Evolutionary conservation across 495 filamentous ascomycete species (phyloP).

Genomic region (Neurospora tetrasperma): DNA sequence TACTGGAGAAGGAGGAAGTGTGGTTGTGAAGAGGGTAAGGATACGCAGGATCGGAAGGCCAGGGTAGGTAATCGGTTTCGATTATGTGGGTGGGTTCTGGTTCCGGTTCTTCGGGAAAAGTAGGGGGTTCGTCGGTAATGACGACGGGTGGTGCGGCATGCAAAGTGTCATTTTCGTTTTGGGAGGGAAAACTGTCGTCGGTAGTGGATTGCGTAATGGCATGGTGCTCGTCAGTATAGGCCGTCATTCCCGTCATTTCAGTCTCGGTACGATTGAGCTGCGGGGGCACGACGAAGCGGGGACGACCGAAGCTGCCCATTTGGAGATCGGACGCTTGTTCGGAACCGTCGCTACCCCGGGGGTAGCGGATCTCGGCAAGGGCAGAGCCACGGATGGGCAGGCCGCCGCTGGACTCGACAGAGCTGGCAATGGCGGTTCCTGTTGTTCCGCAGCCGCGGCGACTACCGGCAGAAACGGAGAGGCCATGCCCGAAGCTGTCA

Average conservation of each 20-base stretch:
- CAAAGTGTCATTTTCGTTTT: constrained; percentile 15
- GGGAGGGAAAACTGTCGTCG: constrained; percentile 24
- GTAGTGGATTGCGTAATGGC: constrained; percentile 35
- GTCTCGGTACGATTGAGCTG: constrained; percentile 25
- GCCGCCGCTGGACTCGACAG: constrained; percentile 23
- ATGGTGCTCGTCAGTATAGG: constrained; percentile 33
- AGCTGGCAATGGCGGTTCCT: constrained; percentile 6
- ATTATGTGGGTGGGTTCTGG: constrained; percentile 23
- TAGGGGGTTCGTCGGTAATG: constrained; percentile 3
- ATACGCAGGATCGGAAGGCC: constrained; percentile 38
- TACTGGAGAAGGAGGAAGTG: constrained; percentile 4
- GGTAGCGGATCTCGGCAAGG: constrained; percentile 10
- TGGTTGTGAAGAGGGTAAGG: constrained; percentile 23
- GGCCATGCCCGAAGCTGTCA: constrained; percentile 67
- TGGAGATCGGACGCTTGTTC: constrained; percentile 29
- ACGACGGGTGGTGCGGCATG: neutral
- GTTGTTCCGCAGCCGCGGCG: constrained; percentile 31
- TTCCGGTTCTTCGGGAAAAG: neutral
- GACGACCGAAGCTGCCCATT: constrained; percentile 20
- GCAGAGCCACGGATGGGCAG: constrained; percentile 4
- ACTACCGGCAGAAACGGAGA: constrained; percentile 65
- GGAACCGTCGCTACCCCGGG: constrained; percentile 18
- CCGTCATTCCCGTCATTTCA: constrained; percentile 16
- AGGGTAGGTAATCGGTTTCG: constrained; percentile 40
- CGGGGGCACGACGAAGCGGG: constrained; percentile 10